Conservation (phyloP, 805 yeast genomes). For the Tetrapisispora fleetii region DNA sequence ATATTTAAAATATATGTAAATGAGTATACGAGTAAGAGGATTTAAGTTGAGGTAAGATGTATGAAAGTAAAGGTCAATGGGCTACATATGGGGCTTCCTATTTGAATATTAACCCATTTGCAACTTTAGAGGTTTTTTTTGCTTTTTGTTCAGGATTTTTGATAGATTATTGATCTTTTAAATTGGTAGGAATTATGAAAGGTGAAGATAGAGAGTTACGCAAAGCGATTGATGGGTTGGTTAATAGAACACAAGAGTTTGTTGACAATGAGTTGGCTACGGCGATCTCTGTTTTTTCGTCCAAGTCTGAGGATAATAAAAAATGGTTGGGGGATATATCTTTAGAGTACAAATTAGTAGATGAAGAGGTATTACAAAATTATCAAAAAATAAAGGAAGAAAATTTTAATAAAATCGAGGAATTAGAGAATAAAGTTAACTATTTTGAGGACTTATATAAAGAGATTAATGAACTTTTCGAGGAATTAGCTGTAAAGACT, state of each 20-base stretch:
- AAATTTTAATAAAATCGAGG: constrained; percentile 14
- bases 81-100: too few relatives aligned
- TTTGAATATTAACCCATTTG: too few relatives aligned
- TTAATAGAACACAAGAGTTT: constrained; percentile 17
- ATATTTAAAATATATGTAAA: too few relatives aligned
- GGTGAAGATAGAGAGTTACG: constrained; percentile 11
- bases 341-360: constrained; percentile 12
- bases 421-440: constrained; percentile 30
- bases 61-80: too few relatives aligned
- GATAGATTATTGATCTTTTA: too few relatives aligned
- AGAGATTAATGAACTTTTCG: constrained; percentile 55
- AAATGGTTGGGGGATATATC: constrained; percentile 17
- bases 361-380: constrained; percentile 18
- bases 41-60: too few relatives aligned
- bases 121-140: too few relatives aligned
- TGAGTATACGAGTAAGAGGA: too few relatives aligned
- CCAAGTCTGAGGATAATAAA: constrained; percentile 16
- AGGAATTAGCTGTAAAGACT: constrained; percentile 41
- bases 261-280: constrained; percentile 22
- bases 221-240: constrained; percentile 15
- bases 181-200: constrained; percentile 3
- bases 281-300: constrained; percentile 19
- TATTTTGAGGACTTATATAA: constrained; percentile 37
- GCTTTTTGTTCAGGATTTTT: too few relatives aligned
- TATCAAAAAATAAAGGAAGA: constrained; percentile 25